phyloP scores from a whole-genome alignment of 768 basidiomycete species.

The Leccinum truebloodii region DNA sequence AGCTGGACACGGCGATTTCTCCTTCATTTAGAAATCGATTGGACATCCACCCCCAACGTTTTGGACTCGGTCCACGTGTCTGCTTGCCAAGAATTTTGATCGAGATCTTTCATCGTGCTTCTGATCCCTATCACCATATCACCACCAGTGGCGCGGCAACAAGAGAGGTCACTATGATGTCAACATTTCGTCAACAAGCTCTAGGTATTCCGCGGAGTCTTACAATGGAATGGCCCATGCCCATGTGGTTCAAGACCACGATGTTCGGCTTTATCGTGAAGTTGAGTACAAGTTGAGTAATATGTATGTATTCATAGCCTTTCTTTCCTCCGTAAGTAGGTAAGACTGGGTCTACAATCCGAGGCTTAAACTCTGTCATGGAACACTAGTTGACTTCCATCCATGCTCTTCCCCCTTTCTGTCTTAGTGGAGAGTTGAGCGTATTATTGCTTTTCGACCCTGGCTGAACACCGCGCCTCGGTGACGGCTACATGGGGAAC shows the following conservation, averaged over 20 bases:
- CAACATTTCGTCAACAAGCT: not conserved
- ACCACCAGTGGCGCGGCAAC: not conserved
- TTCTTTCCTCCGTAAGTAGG: not conserved
- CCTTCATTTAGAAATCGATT: not conserved
- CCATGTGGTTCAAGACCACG: not conserved
- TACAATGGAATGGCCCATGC: not conserved
- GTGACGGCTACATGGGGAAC: not conserved
- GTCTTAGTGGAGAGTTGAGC: not conserved
- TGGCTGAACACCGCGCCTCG: not conserved
- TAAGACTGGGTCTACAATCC: not conserved
- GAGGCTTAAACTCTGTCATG: not conserved
- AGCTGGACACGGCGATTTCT: not conserved
- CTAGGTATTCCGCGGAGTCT: constrained; percentile 6
- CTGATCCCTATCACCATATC: not conserved
- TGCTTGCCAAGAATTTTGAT: not conserved
- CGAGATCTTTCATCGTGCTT: not conserved
- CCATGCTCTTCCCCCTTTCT: not conserved
- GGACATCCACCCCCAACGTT: not conserved
- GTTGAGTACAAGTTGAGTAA: not conserved
- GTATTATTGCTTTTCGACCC: not conserved
- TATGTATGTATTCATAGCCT: not conserved
- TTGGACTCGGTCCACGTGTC: not conserved
- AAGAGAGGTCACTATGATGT: not conserved
- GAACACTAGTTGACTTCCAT: not conserved
- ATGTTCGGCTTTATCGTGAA: not conserved